A percentile compares a stretch with the other conserved stretches of the same genome.
Evolutionary conservation across 495 filamentous ascomycete genomes (phyloP).

Genomic region (Penicillium samsonianum): DNA sequence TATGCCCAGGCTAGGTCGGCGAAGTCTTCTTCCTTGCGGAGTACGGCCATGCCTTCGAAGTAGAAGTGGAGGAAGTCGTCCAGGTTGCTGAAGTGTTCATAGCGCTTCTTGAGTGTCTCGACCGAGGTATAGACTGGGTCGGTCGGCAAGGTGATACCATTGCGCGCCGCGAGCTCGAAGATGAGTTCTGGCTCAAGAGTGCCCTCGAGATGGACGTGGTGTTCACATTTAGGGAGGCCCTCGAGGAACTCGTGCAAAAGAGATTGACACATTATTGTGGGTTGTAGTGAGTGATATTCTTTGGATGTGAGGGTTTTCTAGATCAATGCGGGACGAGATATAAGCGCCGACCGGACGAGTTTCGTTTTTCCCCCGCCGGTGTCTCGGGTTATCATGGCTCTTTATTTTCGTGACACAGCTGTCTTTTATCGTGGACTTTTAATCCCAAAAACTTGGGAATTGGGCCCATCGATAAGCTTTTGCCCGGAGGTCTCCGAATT

Average conservation of each 20-base stretch:
- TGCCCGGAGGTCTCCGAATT: slow-evolving; percentile 24
- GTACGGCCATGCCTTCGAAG: slow-evolving; percentile 72
- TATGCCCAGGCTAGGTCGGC: slow-evolving; percentile 74
- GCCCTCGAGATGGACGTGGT: slow-evolving; percentile 78
- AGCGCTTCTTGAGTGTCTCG: slow-evolving; percentile 58
- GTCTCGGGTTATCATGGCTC: neutral
- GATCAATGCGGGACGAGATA: neutral
- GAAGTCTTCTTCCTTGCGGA: slow-evolving; percentile 62
- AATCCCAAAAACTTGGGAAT: neutral
- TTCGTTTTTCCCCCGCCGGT: slow-evolving; percentile 14
- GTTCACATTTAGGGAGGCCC: slow-evolving; percentile 74
- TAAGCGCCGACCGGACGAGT: slow-evolving; percentile 5
- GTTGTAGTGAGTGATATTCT: neutral
- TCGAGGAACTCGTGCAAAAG: slow-evolving; percentile 59
- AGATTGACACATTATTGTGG: slow-evolving; percentile 38
- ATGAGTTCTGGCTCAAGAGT: slow-evolving; percentile 66
- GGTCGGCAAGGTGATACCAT: slow-evolving; percentile 61
- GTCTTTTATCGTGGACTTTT: neutral
- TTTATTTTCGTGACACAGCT: neutral
- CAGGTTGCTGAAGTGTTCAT: slow-evolving; percentile 64
- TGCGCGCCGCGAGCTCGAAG: slow-evolving; percentile 65
- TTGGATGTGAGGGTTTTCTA: neutral
- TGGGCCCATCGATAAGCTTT: neutral
- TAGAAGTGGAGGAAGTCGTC: slow-evolving; percentile 81
- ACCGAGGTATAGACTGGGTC: slow-evolving; percentile 62